phyloP scores from a whole-genome alignment of 805 yeast species.

The Metschnikowia borealis region DNA sequence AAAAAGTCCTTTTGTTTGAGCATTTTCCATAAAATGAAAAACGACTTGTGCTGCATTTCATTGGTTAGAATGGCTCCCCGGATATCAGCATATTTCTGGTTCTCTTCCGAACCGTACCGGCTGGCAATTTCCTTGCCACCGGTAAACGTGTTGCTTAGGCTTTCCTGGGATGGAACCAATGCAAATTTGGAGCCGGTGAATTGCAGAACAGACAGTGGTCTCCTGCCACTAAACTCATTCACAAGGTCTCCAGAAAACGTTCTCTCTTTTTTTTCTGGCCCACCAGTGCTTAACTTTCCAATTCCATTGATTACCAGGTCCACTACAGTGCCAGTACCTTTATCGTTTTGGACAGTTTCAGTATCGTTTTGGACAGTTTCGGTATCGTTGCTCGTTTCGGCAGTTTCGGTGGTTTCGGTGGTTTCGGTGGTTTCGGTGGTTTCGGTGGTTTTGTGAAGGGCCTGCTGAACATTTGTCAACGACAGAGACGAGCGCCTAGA shows the following conservation, averaged over 20 bases:
- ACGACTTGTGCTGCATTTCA: conserved; percentile 33
- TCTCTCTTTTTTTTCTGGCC: too few relatives aligned
- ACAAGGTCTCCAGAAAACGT: not conserved
- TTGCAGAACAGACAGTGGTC: conserved; percentile 26
- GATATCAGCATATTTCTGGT: conserved; percentile 19
- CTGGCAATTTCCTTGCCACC: conserved; percentile 8
- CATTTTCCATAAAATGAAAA: conserved; percentile 33
- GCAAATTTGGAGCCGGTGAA: conserved; percentile 29
- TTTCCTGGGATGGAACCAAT: conserved; percentile 24
- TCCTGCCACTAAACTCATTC: not conserved
- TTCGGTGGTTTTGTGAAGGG: not conserved
- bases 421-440: too few relatives aligned
- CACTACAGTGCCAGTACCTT: too few relatives aligned
- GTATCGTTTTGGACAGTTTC: too few relatives aligned
- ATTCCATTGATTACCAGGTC: too few relatives aligned
- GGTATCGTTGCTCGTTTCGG: too few relatives aligned
- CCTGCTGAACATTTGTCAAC: conserved; percentile 23
- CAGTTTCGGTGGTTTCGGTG: too few relatives aligned
- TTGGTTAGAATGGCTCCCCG: conserved; percentile 39
- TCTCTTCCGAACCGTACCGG: conserved; percentile 9
- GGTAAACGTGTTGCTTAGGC: not conserved
- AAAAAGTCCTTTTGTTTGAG: conserved; percentile 16
- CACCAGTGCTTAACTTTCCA: too few relatives aligned
- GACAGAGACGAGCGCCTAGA: conserved; percentile 31
- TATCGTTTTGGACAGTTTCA: too few relatives aligned